phyloP scores from a whole-genome alignment of 257 asterid species.

The Solanum acaule region DNA sequence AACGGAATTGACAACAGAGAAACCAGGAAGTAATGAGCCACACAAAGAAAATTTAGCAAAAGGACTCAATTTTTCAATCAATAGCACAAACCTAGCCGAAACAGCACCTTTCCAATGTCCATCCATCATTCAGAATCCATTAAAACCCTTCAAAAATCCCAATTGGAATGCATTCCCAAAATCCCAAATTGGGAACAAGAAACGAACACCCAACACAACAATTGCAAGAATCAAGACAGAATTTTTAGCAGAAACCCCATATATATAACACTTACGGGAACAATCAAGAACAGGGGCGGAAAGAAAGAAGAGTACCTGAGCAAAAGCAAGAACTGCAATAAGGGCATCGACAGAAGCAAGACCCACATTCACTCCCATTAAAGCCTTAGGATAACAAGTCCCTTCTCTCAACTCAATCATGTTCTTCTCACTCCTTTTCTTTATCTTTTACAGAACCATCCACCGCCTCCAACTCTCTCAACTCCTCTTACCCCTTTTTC shows the following conservation, averaged over 20 bases:
- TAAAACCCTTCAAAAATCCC: not conserved
- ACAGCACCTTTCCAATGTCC: not conserved
- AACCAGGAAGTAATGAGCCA: not conserved
- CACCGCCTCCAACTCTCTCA: not conserved
- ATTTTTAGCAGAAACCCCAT: not conserved
- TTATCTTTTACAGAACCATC: not conserved
- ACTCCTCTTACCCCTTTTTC: not conserved
- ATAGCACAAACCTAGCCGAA: not conserved
- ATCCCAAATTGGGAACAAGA: not conserved
- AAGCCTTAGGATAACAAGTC: conserved; percentile 49
- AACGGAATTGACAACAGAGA: not conserved
- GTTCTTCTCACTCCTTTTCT: not conserved
- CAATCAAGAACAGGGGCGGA: not conserved
- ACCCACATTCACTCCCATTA: conserved; percentile 52
- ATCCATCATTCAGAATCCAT: not conserved
- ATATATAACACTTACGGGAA: not conserved
- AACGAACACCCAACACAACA: not conserved
- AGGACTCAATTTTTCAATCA: not conserved
- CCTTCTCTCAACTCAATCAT: conserved; percentile 54
- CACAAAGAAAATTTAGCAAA: not conserved
- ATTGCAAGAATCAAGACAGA: not conserved
- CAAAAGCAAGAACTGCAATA: conserved; percentile 60
- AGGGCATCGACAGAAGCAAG: conserved; percentile 61
- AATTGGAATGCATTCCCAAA: not conserved
- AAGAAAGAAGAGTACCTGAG: conserved; percentile 30